These are phyloP conservation scores for Diaporthe humulicola DNA, from an alignment of 2,329 filamentous ascomycete genomes.

Conservation along the genomic window DNA sequence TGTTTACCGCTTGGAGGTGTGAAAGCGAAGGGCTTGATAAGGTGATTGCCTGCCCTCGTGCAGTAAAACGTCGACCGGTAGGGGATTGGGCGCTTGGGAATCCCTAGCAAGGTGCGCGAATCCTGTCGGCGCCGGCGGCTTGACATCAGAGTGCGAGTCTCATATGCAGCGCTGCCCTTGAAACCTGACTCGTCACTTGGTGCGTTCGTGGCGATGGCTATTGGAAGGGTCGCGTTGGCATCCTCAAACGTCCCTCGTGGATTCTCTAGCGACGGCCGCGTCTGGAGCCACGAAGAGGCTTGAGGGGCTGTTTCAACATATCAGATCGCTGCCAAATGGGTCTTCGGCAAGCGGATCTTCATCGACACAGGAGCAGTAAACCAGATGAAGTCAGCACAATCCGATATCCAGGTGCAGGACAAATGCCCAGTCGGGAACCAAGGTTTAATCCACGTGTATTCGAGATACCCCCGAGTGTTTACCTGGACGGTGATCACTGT, in stretches of 20 bases:
- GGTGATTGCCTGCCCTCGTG: not conserved
- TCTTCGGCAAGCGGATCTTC: conserved; percentile 22
- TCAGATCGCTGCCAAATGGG: conserved; percentile 18
- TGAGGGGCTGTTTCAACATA: conserved; percentile 53
- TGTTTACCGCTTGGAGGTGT: not conserved
- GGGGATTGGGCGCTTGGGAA: conserved; percentile 4
- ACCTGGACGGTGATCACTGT: conserved; percentile 26
- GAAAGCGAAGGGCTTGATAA: not conserved
- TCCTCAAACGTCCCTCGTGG: conserved; percentile 48
- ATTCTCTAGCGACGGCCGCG: conserved; percentile 45
- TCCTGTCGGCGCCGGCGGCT: not conserved
- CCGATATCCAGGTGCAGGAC: conserved; percentile 5
- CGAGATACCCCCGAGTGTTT: not conserved
- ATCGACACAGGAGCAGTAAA: conserved; percentile 13
- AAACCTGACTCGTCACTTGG: conserved; percentile 31
- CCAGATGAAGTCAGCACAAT: conserved; percentile 5
- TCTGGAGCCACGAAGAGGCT: conserved; percentile 49
- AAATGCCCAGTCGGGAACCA: conserved; percentile 12
- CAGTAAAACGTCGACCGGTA: not conserved
- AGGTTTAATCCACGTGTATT: conserved; percentile 23
- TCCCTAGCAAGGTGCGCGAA: not conserved
- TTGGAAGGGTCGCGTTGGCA: conserved; percentile 37
- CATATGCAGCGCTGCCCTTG: not conserved
- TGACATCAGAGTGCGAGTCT: not conserved
- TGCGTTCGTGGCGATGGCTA: conserved; percentile 30